These are phyloP conservation scores for Pelagophyceae sp. DNA, from an alignment of 352 stramenopile genomes.

Conservation along the genomic window DNA sequence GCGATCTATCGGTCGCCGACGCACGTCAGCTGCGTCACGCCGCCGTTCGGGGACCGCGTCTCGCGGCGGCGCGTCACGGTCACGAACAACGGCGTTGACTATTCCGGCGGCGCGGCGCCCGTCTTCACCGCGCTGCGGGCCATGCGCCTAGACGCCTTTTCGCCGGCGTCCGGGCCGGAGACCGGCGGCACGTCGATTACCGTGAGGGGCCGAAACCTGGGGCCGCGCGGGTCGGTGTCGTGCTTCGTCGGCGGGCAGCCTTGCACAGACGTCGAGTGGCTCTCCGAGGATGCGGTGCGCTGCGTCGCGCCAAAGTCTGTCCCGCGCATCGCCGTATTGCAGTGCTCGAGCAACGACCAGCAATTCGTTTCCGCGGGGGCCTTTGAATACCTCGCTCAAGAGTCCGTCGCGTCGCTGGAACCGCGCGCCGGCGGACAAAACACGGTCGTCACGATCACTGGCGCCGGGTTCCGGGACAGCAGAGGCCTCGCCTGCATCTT, in stretches of 20 bases:
- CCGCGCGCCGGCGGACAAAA: neutral
- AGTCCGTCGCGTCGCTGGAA: conserved; percentile 8
- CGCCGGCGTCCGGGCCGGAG: neutral
- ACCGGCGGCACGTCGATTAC: conserved; percentile 3
- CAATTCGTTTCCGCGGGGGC: neutral
- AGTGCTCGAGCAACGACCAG: conserved; percentile 20
- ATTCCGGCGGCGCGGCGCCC: neutral
- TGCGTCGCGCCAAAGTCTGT: conserved; percentile 4
- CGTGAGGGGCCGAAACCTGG: neutral
- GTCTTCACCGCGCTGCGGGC: neutral
- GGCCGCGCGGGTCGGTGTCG: neutral
- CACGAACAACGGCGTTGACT: conserved; percentile 34
- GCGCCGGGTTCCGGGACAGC: conserved; percentile 11
- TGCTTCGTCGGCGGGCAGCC: conserved; percentile 12
- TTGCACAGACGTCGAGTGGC: neutral
- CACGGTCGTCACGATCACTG: conserved; percentile 20
- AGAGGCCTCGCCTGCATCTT: conserved; percentile 20
- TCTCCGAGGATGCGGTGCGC: conserved; percentile 8
- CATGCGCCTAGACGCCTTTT: neutral
- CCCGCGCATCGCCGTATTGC: neutral
- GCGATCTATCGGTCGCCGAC: neutral
- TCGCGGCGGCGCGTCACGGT: conserved; percentile 12
- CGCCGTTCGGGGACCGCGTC: neutral
- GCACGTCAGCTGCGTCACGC: conserved; percentile 12
- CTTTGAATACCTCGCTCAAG: neutral